These are phyloP conservation scores for Eustoma russellianum DNA, from an alignment of 257 asterid species.

Conservation along the genomic window DNA sequence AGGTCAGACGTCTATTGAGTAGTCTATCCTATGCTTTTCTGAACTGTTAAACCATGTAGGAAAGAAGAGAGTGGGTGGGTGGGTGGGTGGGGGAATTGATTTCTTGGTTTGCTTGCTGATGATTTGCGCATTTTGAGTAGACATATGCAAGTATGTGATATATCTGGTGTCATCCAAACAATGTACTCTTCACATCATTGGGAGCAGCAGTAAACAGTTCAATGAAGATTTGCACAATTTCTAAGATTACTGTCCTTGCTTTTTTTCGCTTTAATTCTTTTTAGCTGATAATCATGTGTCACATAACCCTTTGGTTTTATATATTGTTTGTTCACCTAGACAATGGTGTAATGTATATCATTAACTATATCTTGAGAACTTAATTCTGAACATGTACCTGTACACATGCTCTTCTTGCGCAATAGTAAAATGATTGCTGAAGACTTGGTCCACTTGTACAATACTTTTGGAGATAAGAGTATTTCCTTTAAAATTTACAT, in stretches of 20 bases:
- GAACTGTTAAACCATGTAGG: not conserved
- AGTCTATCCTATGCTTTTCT: slow-evolving; percentile 1
- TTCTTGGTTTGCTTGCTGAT: not conserved
- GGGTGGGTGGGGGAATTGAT: no score
- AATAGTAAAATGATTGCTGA: no score
- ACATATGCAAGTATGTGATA: not conserved
- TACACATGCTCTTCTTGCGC: no score
- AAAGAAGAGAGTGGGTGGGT: no score
- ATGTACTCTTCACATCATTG: not conserved
- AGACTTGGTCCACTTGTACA: not conserved
- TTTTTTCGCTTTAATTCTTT: no score
- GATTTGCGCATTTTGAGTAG: not conserved
- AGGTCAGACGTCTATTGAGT: slow-evolving; percentile 47
- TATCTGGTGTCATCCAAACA: not conserved
- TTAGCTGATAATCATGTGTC: no score
- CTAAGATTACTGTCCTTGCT: no score
- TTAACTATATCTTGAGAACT: no score
- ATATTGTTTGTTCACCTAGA: no score
- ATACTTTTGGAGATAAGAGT: not conserved
- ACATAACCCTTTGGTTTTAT: no score
- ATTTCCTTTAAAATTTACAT: not conserved
- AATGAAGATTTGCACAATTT: not conserved
- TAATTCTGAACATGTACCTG: no score
- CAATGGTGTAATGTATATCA: no score
- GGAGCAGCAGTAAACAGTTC: not conserved